A percentile compares a stretch with the other conserved stretches of the same genome.
Conservation (phyloP, 139 green algal species). For the Chlorella sorokiniana region DNA sequence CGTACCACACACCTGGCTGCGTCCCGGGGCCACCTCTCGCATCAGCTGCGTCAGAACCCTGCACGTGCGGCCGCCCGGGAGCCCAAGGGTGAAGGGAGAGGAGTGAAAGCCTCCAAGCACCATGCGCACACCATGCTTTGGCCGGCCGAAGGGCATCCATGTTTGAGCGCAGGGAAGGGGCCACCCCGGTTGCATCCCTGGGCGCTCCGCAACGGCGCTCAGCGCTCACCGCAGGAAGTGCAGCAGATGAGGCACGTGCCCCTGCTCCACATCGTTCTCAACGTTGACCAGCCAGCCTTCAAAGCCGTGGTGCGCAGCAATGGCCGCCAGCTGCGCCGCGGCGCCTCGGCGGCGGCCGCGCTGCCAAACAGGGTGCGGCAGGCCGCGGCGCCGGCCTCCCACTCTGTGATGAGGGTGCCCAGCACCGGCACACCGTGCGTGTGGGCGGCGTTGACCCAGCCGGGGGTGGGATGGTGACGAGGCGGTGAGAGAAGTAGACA, state of each 20-base stretch:
- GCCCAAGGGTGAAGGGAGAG: constrained; percentile 19
- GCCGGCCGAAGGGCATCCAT: no score
- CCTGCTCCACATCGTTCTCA: constrained; percentile 68
- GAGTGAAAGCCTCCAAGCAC: no score
- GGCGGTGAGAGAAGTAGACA: constrained; percentile 84
- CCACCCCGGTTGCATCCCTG: no score
- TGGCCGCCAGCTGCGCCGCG: constrained; percentile 60
- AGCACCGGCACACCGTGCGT: constrained; percentile 68
- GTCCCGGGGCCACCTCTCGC: constrained; percentile 2
- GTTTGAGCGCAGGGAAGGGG: no score
- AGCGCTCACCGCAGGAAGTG: constrained; percentile 65
- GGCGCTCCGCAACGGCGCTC: not conserved
- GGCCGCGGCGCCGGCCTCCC: constrained; percentile 49
- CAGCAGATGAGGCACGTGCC: constrained; percentile 57
- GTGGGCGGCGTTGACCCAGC: constrained; percentile 81
- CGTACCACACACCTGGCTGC: constrained; percentile 66
- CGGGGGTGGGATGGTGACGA: constrained; percentile 45
- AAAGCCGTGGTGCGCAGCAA: constrained; percentile 74
- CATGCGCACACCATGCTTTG: not conserved
- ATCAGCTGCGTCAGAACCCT: constrained; percentile 25
- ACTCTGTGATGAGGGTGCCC: constrained; percentile 86
- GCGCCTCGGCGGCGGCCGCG: constrained; percentile 15
- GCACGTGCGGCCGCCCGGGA: not conserved
- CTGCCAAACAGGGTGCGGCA: constrained; percentile 66
- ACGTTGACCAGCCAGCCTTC: constrained; percentile 93